Conservation (phyloP, 2,329 filamentous ascomycete genomes). For the Neoscytalidium dimidiatum region DNA sequence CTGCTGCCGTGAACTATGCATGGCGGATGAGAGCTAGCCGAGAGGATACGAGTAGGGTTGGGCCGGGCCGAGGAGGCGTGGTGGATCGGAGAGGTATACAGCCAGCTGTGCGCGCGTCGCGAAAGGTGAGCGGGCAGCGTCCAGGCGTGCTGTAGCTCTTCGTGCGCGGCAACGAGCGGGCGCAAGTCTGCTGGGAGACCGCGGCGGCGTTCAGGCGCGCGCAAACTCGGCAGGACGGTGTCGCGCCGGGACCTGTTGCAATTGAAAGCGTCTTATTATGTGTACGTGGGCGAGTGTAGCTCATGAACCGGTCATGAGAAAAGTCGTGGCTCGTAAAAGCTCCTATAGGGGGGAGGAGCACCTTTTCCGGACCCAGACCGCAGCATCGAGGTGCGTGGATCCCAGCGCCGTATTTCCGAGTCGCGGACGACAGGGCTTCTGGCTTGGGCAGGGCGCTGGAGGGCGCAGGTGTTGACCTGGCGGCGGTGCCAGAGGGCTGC, state of each 20-base stretch:
- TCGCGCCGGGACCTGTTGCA: neutral
- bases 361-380: neutral
- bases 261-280: slow-evolving; percentile 5
- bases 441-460: neutral
- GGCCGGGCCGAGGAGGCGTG: slow-evolving; percentile 39
- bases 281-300: neutral
- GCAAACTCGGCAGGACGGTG: neutral
- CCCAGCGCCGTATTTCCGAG: slow-evolving; percentile 18
- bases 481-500: neutral
- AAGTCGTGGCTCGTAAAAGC: slow-evolving; percentile 10
- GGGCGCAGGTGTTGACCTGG: neutral
- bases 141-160: slow-evolving; percentile 34
- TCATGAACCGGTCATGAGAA: slow-evolving; percentile 22
- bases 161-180: slow-evolving; percentile 1
- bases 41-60: slow-evolving; percentile 17
- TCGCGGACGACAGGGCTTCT: slow-evolving; percentile 8
- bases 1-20: slow-evolving; percentile 36
- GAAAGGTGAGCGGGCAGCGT: slow-evolving; percentile 43
- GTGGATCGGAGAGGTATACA: too few species aligned
- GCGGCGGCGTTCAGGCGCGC: neutral
- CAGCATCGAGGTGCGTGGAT: slow-evolving; percentile 19
- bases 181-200: neutral
- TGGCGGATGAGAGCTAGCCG: slow-evolving; percentile 28
- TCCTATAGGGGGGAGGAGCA: slow-evolving; percentile 13
- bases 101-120: slow-evolving; percentile 30